Percentiles rank a stretch among this genome's conserved stretches.
Evolutionary conservation across 2,329 filamentous ascomycete species (phyloP).

Genomic region (Cladosporium austrohemisphaericum): DNA sequence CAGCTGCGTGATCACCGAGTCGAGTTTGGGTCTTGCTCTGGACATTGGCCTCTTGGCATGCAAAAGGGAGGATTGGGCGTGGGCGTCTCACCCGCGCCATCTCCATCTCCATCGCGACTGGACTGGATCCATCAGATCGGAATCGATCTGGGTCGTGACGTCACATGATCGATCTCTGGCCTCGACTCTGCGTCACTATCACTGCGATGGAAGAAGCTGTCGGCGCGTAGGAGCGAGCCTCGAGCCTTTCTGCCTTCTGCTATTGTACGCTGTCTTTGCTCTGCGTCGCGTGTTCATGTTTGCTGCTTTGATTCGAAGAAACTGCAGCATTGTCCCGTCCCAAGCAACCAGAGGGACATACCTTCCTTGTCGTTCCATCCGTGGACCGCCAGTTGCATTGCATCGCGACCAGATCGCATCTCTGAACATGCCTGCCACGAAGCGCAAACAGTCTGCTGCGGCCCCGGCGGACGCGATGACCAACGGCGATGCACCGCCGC

Average conservation of each 20-base stretch:
- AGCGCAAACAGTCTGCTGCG: constrained; percentile 24
- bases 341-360: not conserved
- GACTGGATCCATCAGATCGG: too few species aligned
- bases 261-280: not conserved
- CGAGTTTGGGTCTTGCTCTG: too few species aligned
- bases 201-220: constrained; percentile 2
- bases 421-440: constrained; percentile 23
- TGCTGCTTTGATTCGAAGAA: constrained; percentile 6
- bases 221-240: not conserved
- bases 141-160: constrained; percentile 4
- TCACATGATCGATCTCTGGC: constrained; percentile 2
- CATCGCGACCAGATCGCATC: not conserved
- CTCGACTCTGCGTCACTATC: constrained; percentile 13
- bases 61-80: too few species aligned
- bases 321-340: not conserved
- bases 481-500: constrained; percentile 20
- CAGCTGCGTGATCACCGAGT: too few species aligned
- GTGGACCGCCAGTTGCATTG: not conserved
- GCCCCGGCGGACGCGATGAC: constrained; percentile 12
- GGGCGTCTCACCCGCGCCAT: too few species aligned
- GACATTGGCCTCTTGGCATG: too few species aligned
- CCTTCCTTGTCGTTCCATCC: not conserved
- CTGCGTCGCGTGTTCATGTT: constrained; percentile 12
- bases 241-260: not conserved
- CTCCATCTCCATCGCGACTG: too few species aligned